Conservation (phyloP, 164 flowering plant genomes). For the Stephania japonica region DNA sequence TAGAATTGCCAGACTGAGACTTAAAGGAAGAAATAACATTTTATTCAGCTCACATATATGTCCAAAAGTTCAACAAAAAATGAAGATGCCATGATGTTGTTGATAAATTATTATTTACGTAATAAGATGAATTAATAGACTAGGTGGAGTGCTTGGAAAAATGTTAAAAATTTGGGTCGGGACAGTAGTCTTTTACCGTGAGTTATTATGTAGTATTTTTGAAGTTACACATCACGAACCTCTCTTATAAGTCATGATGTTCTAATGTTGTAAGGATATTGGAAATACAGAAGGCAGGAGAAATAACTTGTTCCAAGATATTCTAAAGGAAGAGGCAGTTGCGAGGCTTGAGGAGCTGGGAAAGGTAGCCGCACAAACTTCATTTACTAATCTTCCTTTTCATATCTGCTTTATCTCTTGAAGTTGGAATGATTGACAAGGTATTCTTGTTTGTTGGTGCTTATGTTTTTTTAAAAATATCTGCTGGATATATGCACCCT, state of each 20-base stretch:
- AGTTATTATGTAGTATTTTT: too few relatives aligned
- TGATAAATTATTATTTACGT: neutral
- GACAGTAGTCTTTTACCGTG: neutral
- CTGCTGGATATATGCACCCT: neutral
- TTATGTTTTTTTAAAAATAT: neutral
- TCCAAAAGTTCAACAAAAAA: neutral
- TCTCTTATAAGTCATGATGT: neutral
- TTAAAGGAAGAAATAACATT: too few relatives aligned
- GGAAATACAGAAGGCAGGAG: constrained; percentile 24
- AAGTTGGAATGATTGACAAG: neutral
- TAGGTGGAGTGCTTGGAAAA: neutral
- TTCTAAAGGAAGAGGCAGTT: constrained; percentile 78
- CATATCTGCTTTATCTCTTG: neutral
- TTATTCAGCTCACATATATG: neutral
- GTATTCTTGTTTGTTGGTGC: neutral
- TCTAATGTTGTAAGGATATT: constrained; percentile 5
- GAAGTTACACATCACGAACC: neutral
- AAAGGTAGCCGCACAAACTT: constrained; percentile 40
- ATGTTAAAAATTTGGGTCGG: neutral
- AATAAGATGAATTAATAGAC: neutral
- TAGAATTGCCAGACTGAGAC: neutral
- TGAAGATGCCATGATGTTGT: neutral
- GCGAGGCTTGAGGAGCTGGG: constrained; percentile 68
- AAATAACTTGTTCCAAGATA: constrained; percentile 36
- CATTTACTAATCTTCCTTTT: neutral